Evolutionary conservation across 148 eudicot species (phyloP), one percentile per base, ranked within the genome.

Genomic region (Rhododendron ferrugineum): DNA sequence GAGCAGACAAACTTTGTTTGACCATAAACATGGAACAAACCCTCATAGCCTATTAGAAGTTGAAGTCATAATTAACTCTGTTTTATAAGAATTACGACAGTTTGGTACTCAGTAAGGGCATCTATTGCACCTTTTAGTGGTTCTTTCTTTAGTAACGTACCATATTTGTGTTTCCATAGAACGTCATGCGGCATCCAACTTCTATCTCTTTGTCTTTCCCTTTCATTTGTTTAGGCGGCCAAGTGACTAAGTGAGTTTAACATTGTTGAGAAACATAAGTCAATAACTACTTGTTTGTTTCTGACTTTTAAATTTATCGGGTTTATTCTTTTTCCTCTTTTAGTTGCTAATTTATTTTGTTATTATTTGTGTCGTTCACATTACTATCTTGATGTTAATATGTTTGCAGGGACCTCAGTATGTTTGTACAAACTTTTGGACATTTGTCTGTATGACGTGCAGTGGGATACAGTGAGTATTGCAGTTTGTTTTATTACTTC

Each of bases 381-480:
- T 54, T 56, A 60, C 82, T 46, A 40, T 52, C 28, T 11, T 64
- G 37, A 23, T 85, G 30, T 42, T 88, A 74, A 8, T 86, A 6
- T 86, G 82, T 46, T 81, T 93, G 87, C 96, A 96, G 98, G 98
- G 98, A 72, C 98, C 98, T 87, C 98, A 94, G 74, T 96, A 96
- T 89, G 98, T 96, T 40, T 96, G 98, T 89, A 94, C 92, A 83
- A 96, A 89, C 85, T 96, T 96, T 86, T 94, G 98, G 98, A 94
- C 98, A 6, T 96, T 96, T 78, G 91, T 94, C 83, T 96, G 98
- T 85, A 90, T 78, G 84, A 90, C 94, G 52, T 96, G 98, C 86
- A 94, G 98, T 84, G 98, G 98, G 84, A 94, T 96, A 86, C 98
- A 96, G 98, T 96, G 88, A 94, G 98, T 93, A 84, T 74, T 74